Conservation (phyloP, 2,329 filamentous ascomycete genomes). For the Diaporthe eres region DNA sequence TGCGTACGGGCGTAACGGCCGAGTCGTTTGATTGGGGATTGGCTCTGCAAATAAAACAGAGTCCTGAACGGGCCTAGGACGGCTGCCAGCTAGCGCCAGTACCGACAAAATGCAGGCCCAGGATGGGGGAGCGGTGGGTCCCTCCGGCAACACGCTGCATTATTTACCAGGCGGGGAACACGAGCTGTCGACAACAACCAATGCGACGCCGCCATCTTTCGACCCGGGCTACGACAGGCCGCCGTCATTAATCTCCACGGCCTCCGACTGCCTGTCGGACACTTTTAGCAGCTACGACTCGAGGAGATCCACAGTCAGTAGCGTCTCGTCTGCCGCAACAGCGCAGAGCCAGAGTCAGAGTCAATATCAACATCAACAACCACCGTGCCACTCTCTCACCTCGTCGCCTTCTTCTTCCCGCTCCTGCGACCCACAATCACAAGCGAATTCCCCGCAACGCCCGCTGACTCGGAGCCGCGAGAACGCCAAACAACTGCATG, state of each 20-base stretch:
- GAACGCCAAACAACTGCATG: slow-evolving; percentile 65
- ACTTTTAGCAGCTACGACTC: slow-evolving; percentile 48
- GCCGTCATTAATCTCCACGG: slow-evolving; percentile 42
- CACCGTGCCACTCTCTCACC: background rate
- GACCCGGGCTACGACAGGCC: slow-evolving; percentile 20
- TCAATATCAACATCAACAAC: slow-evolving; percentile 31
- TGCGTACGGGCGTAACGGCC: background rate
- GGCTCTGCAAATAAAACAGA: slow-evolving; percentile 10
- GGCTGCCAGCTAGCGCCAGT: slow-evolving; percentile 23
- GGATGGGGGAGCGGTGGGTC: slow-evolving; percentile 29
- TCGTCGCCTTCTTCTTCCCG: slow-evolving; percentile 10
- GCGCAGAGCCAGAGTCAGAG: slow-evolving; percentile 37
- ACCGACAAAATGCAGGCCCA: slow-evolving; percentile 30
- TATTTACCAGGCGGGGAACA: slow-evolving; percentile 35
- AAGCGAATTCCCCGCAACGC: slow-evolving; percentile 39
- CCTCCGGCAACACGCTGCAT: slow-evolving; percentile 27
- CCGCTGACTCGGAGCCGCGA: slow-evolving; percentile 55
- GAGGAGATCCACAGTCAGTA: slow-evolving; percentile 50
- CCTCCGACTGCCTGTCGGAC: slow-evolving; percentile 47
- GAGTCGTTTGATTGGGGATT: slow-evolving; percentile 24
- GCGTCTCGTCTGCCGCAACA: slow-evolving; percentile 45
- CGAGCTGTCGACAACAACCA: slow-evolving; percentile 35
- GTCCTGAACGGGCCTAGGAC: slow-evolving; percentile 27
- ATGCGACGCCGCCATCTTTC: slow-evolving; percentile 23
- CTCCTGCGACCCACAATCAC: slow-evolving; percentile 33